A percentile compares a stretch with the other conserved stretches of the same genome.
Conservation (phyloP, 768 basidiomycete species). For the Rhodotorula diobovata region DNA sequence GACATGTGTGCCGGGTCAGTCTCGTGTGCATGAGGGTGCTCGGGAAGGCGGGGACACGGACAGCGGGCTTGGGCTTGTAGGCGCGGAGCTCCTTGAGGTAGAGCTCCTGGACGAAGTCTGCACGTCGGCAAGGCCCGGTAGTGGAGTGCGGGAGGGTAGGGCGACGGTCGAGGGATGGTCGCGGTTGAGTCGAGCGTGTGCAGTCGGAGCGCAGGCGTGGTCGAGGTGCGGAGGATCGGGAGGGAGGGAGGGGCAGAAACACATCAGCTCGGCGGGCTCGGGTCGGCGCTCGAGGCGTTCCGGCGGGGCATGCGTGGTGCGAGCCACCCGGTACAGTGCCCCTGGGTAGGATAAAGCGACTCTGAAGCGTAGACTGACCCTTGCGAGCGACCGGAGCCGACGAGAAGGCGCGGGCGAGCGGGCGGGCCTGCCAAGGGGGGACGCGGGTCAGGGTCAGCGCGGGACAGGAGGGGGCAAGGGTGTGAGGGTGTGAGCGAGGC, state of each 20-base stretch:
- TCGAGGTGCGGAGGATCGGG: no score
- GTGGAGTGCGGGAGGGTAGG: no score
- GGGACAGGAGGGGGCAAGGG: no score
- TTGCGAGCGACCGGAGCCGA: constrained; percentile 47
- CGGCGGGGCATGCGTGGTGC: neutral
- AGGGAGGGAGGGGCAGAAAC: no score
- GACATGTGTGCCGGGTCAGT: neutral
- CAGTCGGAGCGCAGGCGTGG: neutral
- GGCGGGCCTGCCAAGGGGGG: constrained; percentile 17
- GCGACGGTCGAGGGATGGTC: neutral
- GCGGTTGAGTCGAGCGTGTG: neutral
- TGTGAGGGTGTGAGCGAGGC: neutral
- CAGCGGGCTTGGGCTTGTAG: constrained; percentile 72
- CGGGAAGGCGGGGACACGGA: constrained; percentile 54
- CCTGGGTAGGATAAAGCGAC: no score
- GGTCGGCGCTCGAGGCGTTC: no score
- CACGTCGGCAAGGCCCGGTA: constrained; percentile 21
- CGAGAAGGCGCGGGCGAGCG: constrained; percentile 46
- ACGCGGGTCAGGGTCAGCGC: neutral
- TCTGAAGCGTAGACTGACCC: constrained; percentile 43
- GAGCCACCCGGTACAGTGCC: neutral
- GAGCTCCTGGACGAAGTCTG: constrained; percentile 88
- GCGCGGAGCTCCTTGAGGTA: constrained; percentile 83
- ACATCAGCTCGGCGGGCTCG: no score
- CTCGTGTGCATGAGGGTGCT: neutral